Evolutionary conservation across 192 early-diverging fungal species (phyloP), one percentile per base, ranked within the genome.

Genomic region (Linnemannia elongata): DNA sequence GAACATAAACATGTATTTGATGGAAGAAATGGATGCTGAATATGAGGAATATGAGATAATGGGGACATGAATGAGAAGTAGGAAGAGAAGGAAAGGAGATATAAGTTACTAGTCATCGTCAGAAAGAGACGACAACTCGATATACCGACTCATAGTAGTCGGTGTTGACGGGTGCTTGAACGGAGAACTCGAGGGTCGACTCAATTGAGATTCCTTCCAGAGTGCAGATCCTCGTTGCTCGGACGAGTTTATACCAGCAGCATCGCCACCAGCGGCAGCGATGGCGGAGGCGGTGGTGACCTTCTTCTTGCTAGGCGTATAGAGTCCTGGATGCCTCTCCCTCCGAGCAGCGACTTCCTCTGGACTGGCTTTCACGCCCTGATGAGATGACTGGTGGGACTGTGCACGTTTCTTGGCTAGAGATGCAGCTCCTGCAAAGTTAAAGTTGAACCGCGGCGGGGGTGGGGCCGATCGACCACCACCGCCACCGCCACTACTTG

Each of bases 301-400:
- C 38, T 68, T 77, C 57, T 75, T 81, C n/a, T 87, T 87, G 27
- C 85, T 87, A 1, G 85, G 85, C 7, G 85, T 87, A 45, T 72
- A 87, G 6, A 87, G 52, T 60, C 85, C 85, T 24, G 79, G 85
- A 52, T 81, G 85, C 49, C 36, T 45, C 36, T 81, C 71, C 24
- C 72, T 75, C n/a, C 54, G 79, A 36, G 13, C 35, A 12, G 69
- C 63, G 33, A 30, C 60, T 27, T 52, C 33, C n/a, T 78, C 75
- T 17, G 63, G 44, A 52, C 30, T 24, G 38, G 72, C n/a, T 63
- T 42, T 44, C 20, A 49, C 6, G 10, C 41, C n/a, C 52, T 41
- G 78, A 54, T 60, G 75, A 20, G 15, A 52, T 22, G 1, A 35
- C 49, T 49, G 35, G 8, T 75, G 74, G 7, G 27, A 20, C 4